A percentile compares a stretch with the other conserved stretches of the same genome.
phyloP scores from a whole-genome alignment of 164 flowering plant species.

The Echeveria elegans region DNA sequence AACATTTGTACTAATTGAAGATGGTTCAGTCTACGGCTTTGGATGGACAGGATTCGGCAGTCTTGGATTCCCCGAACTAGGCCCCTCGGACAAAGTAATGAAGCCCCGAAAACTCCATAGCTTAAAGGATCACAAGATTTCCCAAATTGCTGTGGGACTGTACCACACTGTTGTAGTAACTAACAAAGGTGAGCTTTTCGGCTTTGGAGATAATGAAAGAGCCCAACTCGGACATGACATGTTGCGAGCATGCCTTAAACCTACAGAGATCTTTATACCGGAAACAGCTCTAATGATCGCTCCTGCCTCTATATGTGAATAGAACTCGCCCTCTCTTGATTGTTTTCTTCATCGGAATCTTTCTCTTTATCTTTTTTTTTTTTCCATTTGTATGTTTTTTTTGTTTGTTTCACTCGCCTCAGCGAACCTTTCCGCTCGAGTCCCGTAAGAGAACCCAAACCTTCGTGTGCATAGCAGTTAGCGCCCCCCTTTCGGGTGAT shows the following conservation, averaged over 20 bases:
- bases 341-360: neutral
- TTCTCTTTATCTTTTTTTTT: no score
- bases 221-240: slow-evolving; percentile 84
- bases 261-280: slow-evolving; percentile 53
- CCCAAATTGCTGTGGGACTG: slow-evolving; percentile 85
- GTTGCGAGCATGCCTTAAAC: slow-evolving; percentile 64
- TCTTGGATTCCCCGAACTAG: slow-evolving; percentile 73
- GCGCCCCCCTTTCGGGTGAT: no score
- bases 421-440: no score
- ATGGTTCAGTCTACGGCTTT: slow-evolving; percentile 68
- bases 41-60: slow-evolving; percentile 97
- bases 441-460: neutral
- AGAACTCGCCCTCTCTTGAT: neutral
- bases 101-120: slow-evolving; percentile 59
- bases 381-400: neutral
- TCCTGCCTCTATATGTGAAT: neutral
- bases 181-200: slow-evolving; percentile 53
- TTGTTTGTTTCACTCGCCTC: no score
- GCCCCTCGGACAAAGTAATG: slow-evolving; percentile 61
- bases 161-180: slow-evolving; percentile 81
- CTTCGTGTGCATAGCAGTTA: no score
- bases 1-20: slow-evolving; percentile 69
- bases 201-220: slow-evolving; percentile 92
- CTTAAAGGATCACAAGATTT: slow-evolving; percentile 54
- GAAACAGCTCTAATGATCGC: slow-evolving; percentile 11